Evolutionary conservation across 257 asterid genomes (phyloP).

Genomic region (Rubia yunnanensis): DNA sequence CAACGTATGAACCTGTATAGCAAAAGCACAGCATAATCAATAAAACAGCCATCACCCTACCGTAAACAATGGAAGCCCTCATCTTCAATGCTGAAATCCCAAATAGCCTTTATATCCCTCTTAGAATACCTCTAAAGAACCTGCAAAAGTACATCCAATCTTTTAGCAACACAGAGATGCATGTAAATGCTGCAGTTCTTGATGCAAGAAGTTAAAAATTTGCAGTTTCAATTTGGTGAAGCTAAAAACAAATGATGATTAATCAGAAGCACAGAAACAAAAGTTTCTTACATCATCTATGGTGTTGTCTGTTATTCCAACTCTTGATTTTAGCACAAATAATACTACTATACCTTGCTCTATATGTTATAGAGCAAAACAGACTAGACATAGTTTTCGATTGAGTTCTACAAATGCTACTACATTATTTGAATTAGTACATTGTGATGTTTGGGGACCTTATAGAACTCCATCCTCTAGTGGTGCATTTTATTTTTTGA

Average conservation of each 20-base stretch:
- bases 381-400: no score
- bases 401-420: no score
- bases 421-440: no score
- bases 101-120: constrained; percentile 5
- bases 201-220: not conserved
- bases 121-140: constrained; percentile 1
- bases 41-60: constrained; percentile 22
- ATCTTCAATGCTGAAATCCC: constrained; percentile 14
- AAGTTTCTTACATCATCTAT: no score
- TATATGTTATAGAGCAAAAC: no score
- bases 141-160: not conserved
- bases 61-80: constrained; percentile 25
- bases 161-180: not conserved
- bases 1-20: constrained; percentile 24
- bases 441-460: no score
- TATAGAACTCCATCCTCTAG: no score
- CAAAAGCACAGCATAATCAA: constrained; percentile 24
- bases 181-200: not conserved
- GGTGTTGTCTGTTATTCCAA: no score
- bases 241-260: not conserved
- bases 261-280: no score
- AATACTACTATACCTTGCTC: no score
- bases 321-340: no score
- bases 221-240: not conserved
- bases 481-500: no score